Evolutionary conservation across 257 asterid species (phyloP).

Genomic region (Gentiana straminea): DNA sequence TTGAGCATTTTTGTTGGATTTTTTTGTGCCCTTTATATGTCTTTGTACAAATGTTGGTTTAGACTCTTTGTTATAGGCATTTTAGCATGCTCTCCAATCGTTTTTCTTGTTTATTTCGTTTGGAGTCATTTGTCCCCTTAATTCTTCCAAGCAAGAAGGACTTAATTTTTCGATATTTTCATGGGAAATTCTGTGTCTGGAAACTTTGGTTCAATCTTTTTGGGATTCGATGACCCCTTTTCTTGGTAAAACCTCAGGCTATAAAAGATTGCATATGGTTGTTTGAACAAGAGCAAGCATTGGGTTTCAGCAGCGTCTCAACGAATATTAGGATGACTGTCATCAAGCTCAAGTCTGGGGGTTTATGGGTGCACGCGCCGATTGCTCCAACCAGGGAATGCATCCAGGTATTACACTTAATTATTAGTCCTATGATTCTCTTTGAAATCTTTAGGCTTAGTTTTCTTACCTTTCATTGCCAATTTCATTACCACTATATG

Average conservation of each 20-base stretch:
- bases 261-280: conserved; percentile 67
- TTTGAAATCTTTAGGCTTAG: background rate
- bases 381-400: conserved; percentile 94
- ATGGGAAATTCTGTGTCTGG: background rate
- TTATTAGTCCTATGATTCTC: background rate
- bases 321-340: conserved; percentile 93
- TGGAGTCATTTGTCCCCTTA: no score
- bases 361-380: conserved; percentile 95
- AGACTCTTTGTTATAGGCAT: no score
- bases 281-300: conserved; percentile 95
- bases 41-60: no score
- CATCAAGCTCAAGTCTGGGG: conserved; percentile 87
- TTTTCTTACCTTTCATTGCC: no score
- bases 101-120: no score
- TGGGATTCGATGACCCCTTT: conserved; percentile 10
- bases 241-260: conserved; percentile 43
- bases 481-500: no score
- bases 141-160: no score
- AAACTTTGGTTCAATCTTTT: background rate
- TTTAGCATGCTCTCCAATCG: no score
- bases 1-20: no score
- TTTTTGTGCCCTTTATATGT: no score
- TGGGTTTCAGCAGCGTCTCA: conserved; percentile 94
- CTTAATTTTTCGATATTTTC: background rate
- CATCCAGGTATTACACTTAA: conserved; percentile 46